Conservation (phyloP, 352 stramenopile species). For the Phytophthora boehmeriae region DNA sequence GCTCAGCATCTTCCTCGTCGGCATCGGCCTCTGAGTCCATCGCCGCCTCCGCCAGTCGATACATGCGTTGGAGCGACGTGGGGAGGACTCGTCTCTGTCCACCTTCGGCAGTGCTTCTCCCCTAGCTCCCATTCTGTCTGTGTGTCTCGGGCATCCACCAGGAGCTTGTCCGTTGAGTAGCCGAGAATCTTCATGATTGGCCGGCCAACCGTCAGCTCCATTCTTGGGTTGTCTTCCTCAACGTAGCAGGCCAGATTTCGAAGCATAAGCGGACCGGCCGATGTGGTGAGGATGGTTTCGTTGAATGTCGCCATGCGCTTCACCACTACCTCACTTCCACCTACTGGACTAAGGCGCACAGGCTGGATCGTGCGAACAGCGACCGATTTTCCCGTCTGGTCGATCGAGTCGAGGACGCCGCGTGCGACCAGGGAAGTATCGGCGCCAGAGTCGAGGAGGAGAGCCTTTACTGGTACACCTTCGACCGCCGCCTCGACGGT, state of each 20-base stretch:
- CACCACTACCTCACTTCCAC: background rate
- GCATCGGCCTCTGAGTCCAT: no score
- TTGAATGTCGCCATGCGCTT: background rate
- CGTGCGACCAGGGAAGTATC: constrained; percentile 12
- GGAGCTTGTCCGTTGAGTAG: constrained; percentile 13
- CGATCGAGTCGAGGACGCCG: constrained; percentile 7
- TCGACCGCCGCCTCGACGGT: constrained; percentile 1
- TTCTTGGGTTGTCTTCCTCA: background rate
- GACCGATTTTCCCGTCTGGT: background rate
- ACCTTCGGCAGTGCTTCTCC: background rate
- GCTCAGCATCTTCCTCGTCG: no score
- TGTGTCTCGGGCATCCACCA: constrained; percentile 7
- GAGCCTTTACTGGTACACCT: background rate
- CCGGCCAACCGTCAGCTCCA: constrained; percentile 9
- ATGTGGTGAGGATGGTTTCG: constrained; percentile 9
- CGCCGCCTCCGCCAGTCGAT: no score
- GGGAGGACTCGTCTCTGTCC: background rate
- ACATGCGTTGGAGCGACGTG: constrained; percentile 2
- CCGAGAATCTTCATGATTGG: constrained; percentile 19
- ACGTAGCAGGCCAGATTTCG: constrained; percentile 7
- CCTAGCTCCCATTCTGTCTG: no score
- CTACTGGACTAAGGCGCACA: background rate
- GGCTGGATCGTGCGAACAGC: background rate
- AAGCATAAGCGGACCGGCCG: constrained; percentile 14
- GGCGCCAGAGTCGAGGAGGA: constrained; percentile 13